Base-by-base conservation (phyloP, 1,139 yeast genomes). In the Sugiyamaella neomexicana region DNA sequence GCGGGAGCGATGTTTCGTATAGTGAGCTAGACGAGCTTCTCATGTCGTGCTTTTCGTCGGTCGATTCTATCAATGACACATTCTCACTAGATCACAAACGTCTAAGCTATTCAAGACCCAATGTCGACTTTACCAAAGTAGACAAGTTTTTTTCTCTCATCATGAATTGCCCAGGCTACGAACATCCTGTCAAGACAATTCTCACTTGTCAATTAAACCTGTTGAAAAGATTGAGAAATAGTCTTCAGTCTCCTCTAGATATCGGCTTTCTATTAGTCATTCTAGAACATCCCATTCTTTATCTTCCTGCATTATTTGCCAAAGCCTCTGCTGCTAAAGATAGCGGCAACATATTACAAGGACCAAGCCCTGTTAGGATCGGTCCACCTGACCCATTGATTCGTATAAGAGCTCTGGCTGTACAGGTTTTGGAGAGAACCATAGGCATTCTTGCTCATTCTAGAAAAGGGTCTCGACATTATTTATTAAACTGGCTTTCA, bases 381-480 rank as follows among this genome's bases (percentile, higher is more conserved):
- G 50, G 38, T 16, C 52, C 46, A 5, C 54, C 51, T 13, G 46
- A 43, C 25, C 48, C 39, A 6, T 40, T 41, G 36, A 20, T 13
- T n/a, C 40, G 46, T 5, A 31, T 49, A 10, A 17, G 47, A 13
- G 13, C 45, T 69, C 63, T 84, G 13, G 76, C 84, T 23, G 84
- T 82, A 63, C 91, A 87, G 51, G 75, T 89, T 2, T 66, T 84
- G 23, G 86, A 85, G 63, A 74, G 91, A 49, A 71, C 81, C 2
- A 72, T 88, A 39, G 96, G 96, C 0, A 72, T 85, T 4, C 62
- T 89, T 49, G 76, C 93, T 0, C 78, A 82, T 60, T 63, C 79
- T 2, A 75, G 77, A 32, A 67, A 76, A 2, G 62, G 71, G 0
- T 65, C 72, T 10, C 67, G 78, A 1, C 79, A 78, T 41, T 77